Base-by-base conservation (phyloP, 352 stramenopile genomes). In the Thraustochytrium sp. region DNA sequence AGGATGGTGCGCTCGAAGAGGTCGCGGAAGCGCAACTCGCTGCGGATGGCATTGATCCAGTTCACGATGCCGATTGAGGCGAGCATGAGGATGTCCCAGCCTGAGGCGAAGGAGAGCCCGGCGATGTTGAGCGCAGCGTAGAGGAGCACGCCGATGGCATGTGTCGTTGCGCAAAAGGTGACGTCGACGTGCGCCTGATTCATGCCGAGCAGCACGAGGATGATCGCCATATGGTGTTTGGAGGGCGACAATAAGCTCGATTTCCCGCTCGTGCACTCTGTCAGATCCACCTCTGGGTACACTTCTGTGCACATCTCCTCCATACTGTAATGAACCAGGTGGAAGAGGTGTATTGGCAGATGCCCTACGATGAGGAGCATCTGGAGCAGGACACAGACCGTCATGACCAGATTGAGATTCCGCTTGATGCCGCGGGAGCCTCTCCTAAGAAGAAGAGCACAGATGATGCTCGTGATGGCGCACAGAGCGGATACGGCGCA, bases 1-100 rank as follows among this genome's bases (percentile, higher is more conserved):
- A 80, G 37, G 0, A 75, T 48, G 63, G 68, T 80, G 37, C 68
- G 68, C 1, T 80, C 68, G 42, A 80, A 80, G 23, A 80, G 51
- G 13, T 48, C 31, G 2, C 68, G 68, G 16, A 80, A 38, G 51
- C 68, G 68, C 34, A 26, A 11, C 31, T 80, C 68, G 38, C 68
- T 64, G 11, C 46, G 59, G 21, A 26, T 31, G 46, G 59, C 31
- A 13, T 3, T 44, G 31, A 80, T 34, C 37, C 21, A 48, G 51
- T n/a, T 26, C 26, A 46, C 31, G 34, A 64, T 53, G 46, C 46
- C 31, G 21, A 80, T 48, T 0, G 13, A 53, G 5, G 29, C 23
- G 18, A 76, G 21, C 36, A 18, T 80, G 68, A 36, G 26, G 65
- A 55, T 38, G 46, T 38, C 11, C 18, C 18, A 11, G 46, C 36